Evolutionary conservation across 1,139 yeast genomes (phyloP).

Genomic region (Kurtzmaniella natalensis): DNA sequence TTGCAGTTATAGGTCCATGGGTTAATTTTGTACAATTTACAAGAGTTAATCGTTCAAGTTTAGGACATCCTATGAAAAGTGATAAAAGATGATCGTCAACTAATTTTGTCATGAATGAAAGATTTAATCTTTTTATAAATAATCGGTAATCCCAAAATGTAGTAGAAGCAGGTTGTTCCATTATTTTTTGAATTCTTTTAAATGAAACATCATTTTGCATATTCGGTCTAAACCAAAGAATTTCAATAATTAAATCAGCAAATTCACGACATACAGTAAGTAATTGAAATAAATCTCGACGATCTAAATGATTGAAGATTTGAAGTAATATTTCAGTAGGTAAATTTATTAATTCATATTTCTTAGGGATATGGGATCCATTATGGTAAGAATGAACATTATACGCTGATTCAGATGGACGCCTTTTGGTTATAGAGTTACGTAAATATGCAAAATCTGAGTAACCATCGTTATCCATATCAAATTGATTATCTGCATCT

Average conservation of each 20-base stretch:
- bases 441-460: constrained; percentile 33
- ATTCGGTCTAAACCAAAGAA: constrained; percentile 87
- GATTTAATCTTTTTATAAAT: constrained; percentile 74
- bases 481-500: constrained; percentile 18
- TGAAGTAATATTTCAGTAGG: constrained; percentile 81
- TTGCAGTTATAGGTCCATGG: constrained; percentile 55
- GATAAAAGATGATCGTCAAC: constrained; percentile 59
- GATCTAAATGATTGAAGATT: constrained; percentile 62
- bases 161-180: constrained; percentile 42
- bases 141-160: constrained; percentile 72
- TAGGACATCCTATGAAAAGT: constrained; percentile 62
- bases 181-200: constrained; percentile 48
- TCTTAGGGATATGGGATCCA: constrained; percentile 19
- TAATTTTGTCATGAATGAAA: constrained; percentile 66
- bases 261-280: constrained; percentile 78
- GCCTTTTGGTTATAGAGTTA: constrained; percentile 29
- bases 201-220: constrained; percentile 54
- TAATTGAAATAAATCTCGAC: constrained; percentile 64
- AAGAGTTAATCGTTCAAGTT: constrained; percentile 79
- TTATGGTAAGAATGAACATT: constrained; percentile 18
- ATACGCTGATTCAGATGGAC: constrained; percentile 15
- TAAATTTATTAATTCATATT: constrained; percentile 51
- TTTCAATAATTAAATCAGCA: constrained; percentile 75
- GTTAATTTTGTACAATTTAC: constrained; percentile 73
- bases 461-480: constrained; percentile 32